A percentile compares a stretch with the other conserved stretches of the same genome.
Conservation (phyloP, 1,284 basidiomycete genomes). For the Ustilago cynodontis region DNA sequence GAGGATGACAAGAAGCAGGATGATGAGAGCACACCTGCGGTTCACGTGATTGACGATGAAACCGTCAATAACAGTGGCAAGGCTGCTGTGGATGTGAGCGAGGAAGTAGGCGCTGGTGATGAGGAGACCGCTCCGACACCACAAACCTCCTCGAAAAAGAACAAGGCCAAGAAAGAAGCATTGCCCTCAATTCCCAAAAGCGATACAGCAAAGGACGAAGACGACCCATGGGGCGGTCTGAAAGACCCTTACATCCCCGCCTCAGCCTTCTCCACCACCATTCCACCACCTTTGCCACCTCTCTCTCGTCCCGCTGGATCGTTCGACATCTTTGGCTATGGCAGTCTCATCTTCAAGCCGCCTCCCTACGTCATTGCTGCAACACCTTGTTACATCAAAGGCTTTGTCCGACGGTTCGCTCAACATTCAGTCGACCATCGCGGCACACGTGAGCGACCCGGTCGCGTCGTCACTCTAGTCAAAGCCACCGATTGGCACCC, state of each 20-base stretch:
- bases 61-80: not conserved
- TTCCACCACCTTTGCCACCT: constrained; percentile 36
- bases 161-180: not conserved
- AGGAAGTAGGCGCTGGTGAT: constrained; percentile 23
- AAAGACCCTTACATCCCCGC: constrained; percentile 40
- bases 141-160: not conserved
- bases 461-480: constrained; percentile 88
- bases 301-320: constrained; percentile 53
- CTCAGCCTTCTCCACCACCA: constrained; percentile 32
- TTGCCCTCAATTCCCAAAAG: not conserved
- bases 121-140: constrained; percentile 30
- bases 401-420: constrained; percentile 85
- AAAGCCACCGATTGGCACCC: constrained; percentile 81
- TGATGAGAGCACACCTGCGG: not conserved
- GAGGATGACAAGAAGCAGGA: not conserved
- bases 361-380: constrained; percentile 66
- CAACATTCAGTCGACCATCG: constrained; percentile 86
- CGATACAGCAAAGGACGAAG: not conserved
- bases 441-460: constrained; percentile 70
- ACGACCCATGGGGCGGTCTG: constrained; percentile 40
- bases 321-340: constrained; percentile 67
- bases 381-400: constrained; percentile 82
- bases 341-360: constrained; percentile 68
- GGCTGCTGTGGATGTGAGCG: constrained; percentile 19
- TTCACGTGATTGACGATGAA: constrained; percentile 37